A percentile compares a stretch with the other conserved stretches of the same genome.
phyloP scores from a whole-genome alignment of 345 rosid species.

The Citrus unshiu region DNA sequence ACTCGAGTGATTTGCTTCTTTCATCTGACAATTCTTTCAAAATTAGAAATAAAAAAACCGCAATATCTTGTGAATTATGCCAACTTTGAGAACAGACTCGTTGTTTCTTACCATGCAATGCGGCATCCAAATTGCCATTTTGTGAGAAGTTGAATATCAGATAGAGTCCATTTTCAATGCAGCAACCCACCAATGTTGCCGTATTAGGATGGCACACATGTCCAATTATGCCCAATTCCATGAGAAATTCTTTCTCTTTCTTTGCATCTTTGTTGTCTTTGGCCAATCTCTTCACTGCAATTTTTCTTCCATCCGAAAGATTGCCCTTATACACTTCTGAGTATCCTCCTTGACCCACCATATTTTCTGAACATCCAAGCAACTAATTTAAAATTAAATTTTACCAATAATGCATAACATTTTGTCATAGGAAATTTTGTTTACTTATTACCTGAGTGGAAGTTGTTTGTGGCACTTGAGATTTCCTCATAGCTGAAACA shows the following conservation, averaged over 20 bases:
- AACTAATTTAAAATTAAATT: neutral
- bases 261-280: constrained; percentile 68
- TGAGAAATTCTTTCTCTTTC: constrained; percentile 85
- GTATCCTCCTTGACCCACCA: constrained; percentile 84
- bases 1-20: constrained; percentile 37
- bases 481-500: constrained; percentile 78
- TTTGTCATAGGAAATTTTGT: neutral
- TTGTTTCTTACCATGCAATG: constrained; percentile 58
- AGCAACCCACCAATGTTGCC: constrained; percentile 76
- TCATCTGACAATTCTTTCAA: constrained; percentile 29
- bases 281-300: constrained; percentile 84
- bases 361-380: constrained; percentile 43
- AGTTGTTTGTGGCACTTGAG: constrained; percentile 61
- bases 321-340: constrained; percentile 92
- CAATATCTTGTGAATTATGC: neutral
- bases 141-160: constrained; percentile 77
- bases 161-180: constrained; percentile 82
- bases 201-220: constrained; percentile 88
- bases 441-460: constrained; percentile 49
- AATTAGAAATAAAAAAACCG: neutral
- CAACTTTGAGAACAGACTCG: neutral
- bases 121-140: constrained; percentile 71
- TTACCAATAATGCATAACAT: neutral
- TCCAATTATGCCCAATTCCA: constrained; percentile 75
- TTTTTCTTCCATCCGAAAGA: constrained; percentile 58